These are phyloP conservation scores for Pseudogymnoascus sp. DNA, from an alignment of 2,329 filamentous ascomycete species.

Conservation along the genomic window DNA sequence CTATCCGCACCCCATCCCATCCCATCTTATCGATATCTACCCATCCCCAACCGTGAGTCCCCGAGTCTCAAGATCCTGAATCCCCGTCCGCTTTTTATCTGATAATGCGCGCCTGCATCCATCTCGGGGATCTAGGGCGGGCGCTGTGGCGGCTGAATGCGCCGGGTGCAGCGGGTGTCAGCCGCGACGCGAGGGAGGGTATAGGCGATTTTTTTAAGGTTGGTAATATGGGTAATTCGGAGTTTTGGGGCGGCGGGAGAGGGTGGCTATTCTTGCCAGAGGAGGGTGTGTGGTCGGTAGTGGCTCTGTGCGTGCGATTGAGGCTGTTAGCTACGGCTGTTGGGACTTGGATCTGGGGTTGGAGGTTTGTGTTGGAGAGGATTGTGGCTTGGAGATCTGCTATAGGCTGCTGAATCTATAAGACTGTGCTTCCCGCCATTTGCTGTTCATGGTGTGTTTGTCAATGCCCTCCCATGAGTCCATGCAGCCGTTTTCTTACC, in stretches of 20 bases:
- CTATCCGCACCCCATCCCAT: background rate
- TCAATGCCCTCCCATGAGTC: background rate
- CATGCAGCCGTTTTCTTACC: background rate
- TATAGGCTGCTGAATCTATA: background rate
- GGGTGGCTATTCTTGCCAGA: background rate
- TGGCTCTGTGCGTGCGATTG: background rate
- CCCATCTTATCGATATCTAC: background rate
- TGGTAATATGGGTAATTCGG: background rate
- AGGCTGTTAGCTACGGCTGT: background rate
- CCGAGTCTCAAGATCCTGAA: background rate
- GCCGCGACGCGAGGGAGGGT: background rate
- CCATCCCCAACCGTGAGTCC: background rate
- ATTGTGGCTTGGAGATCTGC: background rate
- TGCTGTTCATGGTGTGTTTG: background rate
- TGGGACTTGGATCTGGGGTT: background rate
- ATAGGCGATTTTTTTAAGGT: background rate
- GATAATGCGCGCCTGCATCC: background rate
- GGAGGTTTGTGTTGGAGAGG: background rate
- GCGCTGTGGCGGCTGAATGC: constrained; percentile 3
- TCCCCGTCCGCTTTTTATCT: background rate
- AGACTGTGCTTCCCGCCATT: background rate
- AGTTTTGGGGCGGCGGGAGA: background rate
- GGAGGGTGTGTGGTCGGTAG: background rate
- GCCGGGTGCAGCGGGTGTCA: background rate
- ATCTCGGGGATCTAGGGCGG: background rate